These are phyloP conservation scores for Saksenaea vasiformis DNA, from an alignment of 371 early-diverging fungal genomes.

Conservation along the genomic window DNA sequence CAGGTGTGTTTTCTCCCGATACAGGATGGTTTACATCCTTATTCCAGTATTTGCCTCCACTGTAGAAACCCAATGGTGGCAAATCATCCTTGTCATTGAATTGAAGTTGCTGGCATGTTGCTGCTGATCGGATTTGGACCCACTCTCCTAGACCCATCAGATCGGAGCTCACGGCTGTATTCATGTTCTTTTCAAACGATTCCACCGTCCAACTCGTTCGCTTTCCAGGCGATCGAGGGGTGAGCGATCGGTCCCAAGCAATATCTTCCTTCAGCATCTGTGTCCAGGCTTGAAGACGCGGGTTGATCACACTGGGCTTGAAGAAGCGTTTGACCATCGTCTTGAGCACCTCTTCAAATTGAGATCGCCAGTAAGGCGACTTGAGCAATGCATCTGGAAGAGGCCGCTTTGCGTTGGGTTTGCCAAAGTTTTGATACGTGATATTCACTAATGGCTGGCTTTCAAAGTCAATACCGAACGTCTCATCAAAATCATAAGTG, in stretches of 20 bases:
- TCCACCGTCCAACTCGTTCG: slow-evolving; percentile 35
- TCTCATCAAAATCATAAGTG: slow-evolving; percentile 61
- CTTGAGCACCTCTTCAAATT: slow-evolving; percentile 54
- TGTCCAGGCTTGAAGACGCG: slow-evolving; percentile 52
- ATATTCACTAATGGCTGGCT: slow-evolving; percentile 22
- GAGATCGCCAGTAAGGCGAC: slow-evolving; percentile 41
- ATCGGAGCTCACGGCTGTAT: slow-evolving; percentile 21
- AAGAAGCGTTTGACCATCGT: slow-evolving; percentile 54
- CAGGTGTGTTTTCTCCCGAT: no score
- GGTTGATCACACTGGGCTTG: slow-evolving; percentile 49
- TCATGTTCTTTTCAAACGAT: slow-evolving; percentile 43
- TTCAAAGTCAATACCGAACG: slow-evolving; percentile 41
- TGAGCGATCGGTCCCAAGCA: slow-evolving; percentile 48
- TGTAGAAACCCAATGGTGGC: slow-evolving; percentile 35
- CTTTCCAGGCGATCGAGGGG: slow-evolving; percentile 47
- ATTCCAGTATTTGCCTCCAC: slow-evolving; percentile 29
- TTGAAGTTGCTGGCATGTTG: slow-evolving; percentile 34
- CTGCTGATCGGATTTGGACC: slow-evolving; percentile 30
- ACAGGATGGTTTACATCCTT: slow-evolving; percentile 16
- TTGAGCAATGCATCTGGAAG: slow-evolving; percentile 39
- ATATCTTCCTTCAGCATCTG: slow-evolving; percentile 55
- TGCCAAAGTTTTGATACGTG: slow-evolving; percentile 41
- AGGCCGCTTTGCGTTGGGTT: slow-evolving; percentile 36
- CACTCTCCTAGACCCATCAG: slow-evolving; percentile 33
- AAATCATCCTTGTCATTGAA: slow-evolving; percentile 43